These are phyloP conservation scores for Trichomonascus vanleenenianus DNA, from an alignment of 805 yeast genomes.

Conservation along the genomic window DNA sequence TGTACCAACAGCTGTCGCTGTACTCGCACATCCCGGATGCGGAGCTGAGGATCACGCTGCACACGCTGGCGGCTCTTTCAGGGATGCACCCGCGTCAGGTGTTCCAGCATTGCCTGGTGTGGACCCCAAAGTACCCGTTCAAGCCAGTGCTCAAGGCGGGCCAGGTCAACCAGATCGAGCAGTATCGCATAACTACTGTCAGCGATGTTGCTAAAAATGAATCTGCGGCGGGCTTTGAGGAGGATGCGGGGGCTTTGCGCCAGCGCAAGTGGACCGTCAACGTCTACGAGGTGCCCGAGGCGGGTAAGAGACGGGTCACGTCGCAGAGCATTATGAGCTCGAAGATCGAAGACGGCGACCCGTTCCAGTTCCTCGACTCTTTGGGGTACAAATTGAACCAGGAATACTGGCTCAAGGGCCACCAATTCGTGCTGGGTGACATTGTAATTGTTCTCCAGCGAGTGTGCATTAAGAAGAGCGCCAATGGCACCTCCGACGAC, in stretches of 20 bases:
- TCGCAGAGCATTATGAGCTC: conserved; percentile 63
- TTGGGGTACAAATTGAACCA: conserved; percentile 64
- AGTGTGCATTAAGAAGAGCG: conserved; percentile 23
- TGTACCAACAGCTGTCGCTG: conserved; percentile 32
- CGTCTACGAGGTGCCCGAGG: conserved; percentile 32
- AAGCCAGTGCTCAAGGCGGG: conserved; percentile 26
- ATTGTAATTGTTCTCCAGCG: conserved; percentile 49
- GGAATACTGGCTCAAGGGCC: conserved; percentile 56
- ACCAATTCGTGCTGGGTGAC: conserved; percentile 52
- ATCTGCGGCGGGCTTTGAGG: too few relatives aligned
- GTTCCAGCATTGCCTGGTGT: conserved; percentile 24
- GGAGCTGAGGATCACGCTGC: conserved; percentile 25
- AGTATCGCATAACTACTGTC: conserved; percentile 24
- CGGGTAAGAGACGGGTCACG: conserved; percentile 39
- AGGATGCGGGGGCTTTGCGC: conserved; percentile 6
- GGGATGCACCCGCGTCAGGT: conserved; percentile 29
- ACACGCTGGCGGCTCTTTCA: conserved; percentile 29
- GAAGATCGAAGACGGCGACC: conserved; percentile 29
- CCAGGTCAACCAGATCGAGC: conserved; percentile 28
- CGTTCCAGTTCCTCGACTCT: conserved; percentile 40
- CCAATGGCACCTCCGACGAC: conserved; percentile 4
- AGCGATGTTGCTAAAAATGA: conserved; percentile 6
- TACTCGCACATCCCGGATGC: conserved; percentile 25
- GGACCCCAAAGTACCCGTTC: conserved; percentile 26
- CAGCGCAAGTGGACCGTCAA: conserved; percentile 23